Percentiles rank a stretch among this genome's conserved stretches.
These are phyloP conservation scores for Pestalotiopsis sp. DNA, from an alignment of 2,329 filamentous ascomycete genomes.

Conservation along the genomic window DNA sequence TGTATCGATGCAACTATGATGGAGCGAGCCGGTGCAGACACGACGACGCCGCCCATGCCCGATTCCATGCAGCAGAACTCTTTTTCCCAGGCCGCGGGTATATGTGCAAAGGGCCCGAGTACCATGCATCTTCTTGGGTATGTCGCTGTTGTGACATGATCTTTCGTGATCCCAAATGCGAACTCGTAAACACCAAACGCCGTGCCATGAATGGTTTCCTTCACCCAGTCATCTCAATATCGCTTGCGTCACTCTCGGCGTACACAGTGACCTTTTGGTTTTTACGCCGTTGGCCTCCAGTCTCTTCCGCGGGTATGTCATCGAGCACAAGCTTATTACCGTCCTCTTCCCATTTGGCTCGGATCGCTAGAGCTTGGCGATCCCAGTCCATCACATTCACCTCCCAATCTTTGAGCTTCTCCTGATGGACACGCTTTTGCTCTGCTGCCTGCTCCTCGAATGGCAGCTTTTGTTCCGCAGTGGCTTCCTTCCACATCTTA, in stretches of 20 bases:
- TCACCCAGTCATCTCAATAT: slow-evolving; percentile 27
- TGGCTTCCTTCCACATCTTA: slow-evolving; percentile 85
- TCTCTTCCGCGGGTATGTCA: slow-evolving; percentile 15
- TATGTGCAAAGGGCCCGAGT: not conserved
- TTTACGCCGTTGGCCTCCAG: slow-evolving; percentile 29
- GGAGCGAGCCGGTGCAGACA: too few species aligned
- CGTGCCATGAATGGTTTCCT: not conserved
- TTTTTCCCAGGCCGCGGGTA: too few species aligned
- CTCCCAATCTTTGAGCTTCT: slow-evolving; percentile 61
- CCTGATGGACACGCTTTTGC: slow-evolving; percentile 68
- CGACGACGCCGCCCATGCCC: too few species aligned
- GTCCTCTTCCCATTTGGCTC: slow-evolving; percentile 50
- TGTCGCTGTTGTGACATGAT: not conserved
- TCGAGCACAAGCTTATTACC: slow-evolving; percentile 50
- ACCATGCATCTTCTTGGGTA: not conserved
- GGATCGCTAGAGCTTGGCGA: slow-evolving; percentile 58
- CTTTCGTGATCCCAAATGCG: not conserved
- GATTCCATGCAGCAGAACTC: too few species aligned
- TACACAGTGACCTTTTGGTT: slow-evolving; percentile 39
- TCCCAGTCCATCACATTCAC: slow-evolving; percentile 74
- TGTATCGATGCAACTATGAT: too few species aligned
- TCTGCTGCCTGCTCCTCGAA: slow-evolving; percentile 75
- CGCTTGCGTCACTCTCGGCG: slow-evolving; percentile 39
- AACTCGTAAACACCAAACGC: not conserved
- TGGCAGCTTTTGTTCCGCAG: slow-evolving; percentile 71